Percentiles rank a stretch among this genome's conserved stretches.
These are phyloP conservation scores for Russula olivacea DNA, from an alignment of 768 basidiomycete genomes.

Conservation along the genomic window DNA sequence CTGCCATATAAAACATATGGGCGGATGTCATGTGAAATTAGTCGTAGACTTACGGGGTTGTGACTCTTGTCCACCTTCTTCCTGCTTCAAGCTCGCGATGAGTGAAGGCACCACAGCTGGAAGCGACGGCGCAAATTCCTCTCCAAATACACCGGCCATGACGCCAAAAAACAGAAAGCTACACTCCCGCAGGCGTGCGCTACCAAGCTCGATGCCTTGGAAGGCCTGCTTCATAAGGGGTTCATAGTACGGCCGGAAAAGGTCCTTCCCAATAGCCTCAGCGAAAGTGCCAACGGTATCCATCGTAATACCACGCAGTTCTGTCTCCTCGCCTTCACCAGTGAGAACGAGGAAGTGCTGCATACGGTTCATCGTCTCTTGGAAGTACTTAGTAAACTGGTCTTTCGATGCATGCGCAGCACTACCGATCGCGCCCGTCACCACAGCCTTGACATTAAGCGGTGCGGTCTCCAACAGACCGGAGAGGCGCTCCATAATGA, in stretches of 20 bases:
- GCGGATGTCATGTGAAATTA: neutral
- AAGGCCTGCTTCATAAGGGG: constrained; percentile 95
- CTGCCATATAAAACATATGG: constrained; percentile 30
- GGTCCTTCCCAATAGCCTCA: constrained; percentile 90
- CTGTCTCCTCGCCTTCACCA: constrained; percentile 86
- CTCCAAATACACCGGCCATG: constrained; percentile 94
- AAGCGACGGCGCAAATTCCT: constrained; percentile 87
- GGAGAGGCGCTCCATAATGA: constrained; percentile 92
- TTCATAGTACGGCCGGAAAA: constrained; percentile 93
- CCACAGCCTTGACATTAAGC: constrained; percentile 84
- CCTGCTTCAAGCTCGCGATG: constrained; percentile 73
- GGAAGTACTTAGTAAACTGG: constrained; percentile 91
- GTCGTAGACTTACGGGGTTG: constrained; percentile 14
- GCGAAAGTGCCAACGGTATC: constrained; percentile 99
- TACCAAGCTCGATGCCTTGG: constrained; percentile 80
- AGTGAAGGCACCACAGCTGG: constrained; percentile 82
- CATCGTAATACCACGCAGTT: constrained; percentile 95
- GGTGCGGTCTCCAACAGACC: constrained; percentile 83
- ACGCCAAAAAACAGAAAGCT: constrained; percentile 98
- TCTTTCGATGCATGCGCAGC: constrained; percentile 94
- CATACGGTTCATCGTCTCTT: constrained; percentile 81
- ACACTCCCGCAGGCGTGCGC: constrained; percentile 85
- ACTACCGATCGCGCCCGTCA: constrained; percentile 96
- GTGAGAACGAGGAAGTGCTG: constrained; percentile 82
- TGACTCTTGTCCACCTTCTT: constrained; percentile 67